Conservation (phyloP, 257 asterid species). For the Solanum corneliomulleri region DNA sequence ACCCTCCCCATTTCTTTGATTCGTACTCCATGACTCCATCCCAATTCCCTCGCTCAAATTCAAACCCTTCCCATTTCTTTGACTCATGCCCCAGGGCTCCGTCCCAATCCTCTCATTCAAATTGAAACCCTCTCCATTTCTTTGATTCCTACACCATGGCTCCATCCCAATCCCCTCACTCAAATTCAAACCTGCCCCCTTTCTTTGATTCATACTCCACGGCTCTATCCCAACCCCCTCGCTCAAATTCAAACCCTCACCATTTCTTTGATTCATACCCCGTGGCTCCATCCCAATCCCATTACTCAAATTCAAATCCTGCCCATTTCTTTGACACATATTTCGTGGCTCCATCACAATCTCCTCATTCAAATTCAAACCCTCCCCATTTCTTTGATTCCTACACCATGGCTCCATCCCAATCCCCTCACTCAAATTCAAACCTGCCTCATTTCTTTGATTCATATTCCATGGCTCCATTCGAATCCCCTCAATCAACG, state of each 20-base stretch:
- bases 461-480: constrained; percentile 15
- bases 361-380: background rate
- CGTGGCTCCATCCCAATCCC: constrained; percentile 18
- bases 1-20: background rate
- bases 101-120: constrained; percentile 1
- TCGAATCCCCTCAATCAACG: background rate
- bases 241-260: background rate
- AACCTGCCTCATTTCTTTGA: background rate
- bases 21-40: constrained; percentile 1
- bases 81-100: constrained; percentile 11
- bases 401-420: constrained; percentile 13
- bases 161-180: background rate
- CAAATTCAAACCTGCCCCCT: background rate
- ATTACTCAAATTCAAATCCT: background rate
- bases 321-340: background rate
- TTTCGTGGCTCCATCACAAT: background rate
- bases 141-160: background rate
- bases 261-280: background rate
- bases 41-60: background rate
- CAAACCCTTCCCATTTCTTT: background rate
- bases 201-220: background rate
- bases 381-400: background rate
- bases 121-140: background rate
- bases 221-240: constrained; percentile 18
- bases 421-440: background rate